A percentile compares a stretch with the other conserved stretches of the same genome.
Evolutionary conservation across 2,329 filamentous ascomycete species (phyloP).

Genomic region (Calycina herbarum): DNA sequence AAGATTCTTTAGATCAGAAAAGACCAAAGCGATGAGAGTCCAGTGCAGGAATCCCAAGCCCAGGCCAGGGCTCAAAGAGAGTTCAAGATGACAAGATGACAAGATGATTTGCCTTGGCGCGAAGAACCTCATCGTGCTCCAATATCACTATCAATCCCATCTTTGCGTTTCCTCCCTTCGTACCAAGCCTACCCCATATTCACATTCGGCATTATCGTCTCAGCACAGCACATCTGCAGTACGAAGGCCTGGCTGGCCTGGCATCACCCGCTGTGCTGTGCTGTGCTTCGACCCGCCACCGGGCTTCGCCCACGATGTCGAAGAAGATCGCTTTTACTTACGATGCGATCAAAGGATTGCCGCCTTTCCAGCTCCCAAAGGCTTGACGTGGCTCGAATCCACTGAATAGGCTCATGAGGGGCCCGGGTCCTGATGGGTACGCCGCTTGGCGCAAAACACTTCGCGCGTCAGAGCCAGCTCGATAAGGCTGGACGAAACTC

Average conservation of each 20-base stretch:
- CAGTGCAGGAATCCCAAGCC: neutral
- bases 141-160: neutral
- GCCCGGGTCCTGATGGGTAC: constrained; percentile 19
- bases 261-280: too few relatives aligned
- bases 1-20: neutral
- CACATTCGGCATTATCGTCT: too few relatives aligned
- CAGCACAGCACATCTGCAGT: too few relatives aligned
- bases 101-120: constrained; percentile 3
- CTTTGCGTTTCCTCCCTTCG: neutral
- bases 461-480: constrained; percentile 24
- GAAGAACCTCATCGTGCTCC: neutral
- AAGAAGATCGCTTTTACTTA: too few relatives aligned
- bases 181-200: too few relatives aligned
- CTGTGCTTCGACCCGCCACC: too few relatives aligned
- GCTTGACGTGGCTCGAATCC: constrained; percentile 1
- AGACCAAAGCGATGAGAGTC: neutral
- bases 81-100: neutral
- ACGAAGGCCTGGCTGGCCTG: too few relatives aligned
- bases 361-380: neutral
- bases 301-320: too few relatives aligned
- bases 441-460: constrained; percentile 30
- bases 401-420: constrained; percentile 19
- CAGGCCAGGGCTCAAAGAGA: neutral
- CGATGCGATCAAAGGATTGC: too few relatives aligned
- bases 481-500: constrained; percentile 40